Conservation (phyloP, 2,329 filamentous ascomycete genomes). For the Claviceps digitariae region DNA sequence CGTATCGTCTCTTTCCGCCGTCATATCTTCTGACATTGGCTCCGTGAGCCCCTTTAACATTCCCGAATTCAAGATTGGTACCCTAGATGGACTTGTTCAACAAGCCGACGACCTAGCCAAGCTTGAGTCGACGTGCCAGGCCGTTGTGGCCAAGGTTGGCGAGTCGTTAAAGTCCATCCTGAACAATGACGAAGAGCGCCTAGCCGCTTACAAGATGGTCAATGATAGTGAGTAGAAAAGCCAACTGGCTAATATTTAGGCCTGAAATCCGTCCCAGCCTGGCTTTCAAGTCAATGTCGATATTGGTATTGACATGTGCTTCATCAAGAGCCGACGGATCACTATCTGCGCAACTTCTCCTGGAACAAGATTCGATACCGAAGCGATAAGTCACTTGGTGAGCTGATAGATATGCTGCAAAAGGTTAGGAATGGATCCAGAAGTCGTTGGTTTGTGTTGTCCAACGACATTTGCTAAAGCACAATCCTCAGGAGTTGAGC, state of each 20-base stretch:
- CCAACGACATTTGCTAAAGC: not conserved
- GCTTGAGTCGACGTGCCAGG: slow-evolving; percentile 66
- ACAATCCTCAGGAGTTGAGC: slow-evolving; percentile 55
- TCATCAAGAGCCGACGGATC: slow-evolving; percentile 73
- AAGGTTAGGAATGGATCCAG: slow-evolving; percentile 42
- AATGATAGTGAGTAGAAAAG: slow-evolving; percentile 61
- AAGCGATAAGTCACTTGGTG: slow-evolving; percentile 75
- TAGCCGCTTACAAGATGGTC: slow-evolving; percentile 78
- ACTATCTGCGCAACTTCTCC: slow-evolving; percentile 75
- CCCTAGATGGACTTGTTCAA: slow-evolving; percentile 84
- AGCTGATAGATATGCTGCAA: slow-evolving; percentile 76
- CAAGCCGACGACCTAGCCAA: slow-evolving; percentile 92
- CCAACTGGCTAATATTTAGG: too few relatives aligned
- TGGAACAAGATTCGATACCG: slow-evolving; percentile 99
- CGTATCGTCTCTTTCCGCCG: slow-evolving; percentile 58
- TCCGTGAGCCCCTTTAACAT: slow-evolving; percentile 65
- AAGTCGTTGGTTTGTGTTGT: not conserved
- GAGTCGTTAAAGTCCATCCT: slow-evolving; percentile 75
- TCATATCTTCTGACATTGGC: slow-evolving; percentile 61
- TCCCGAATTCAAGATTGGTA: slow-evolving; percentile 95
- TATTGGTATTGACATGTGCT: not conserved
- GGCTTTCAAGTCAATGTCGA: not conserved
- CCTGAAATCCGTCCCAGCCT: slow-evolving; percentile 10
- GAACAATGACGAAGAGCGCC: slow-evolving; percentile 71
- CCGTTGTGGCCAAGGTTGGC: slow-evolving; percentile 74